phyloP scores from a whole-genome alignment of 176 grass and related monocot species.

The Eleusine coracana region DNA sequence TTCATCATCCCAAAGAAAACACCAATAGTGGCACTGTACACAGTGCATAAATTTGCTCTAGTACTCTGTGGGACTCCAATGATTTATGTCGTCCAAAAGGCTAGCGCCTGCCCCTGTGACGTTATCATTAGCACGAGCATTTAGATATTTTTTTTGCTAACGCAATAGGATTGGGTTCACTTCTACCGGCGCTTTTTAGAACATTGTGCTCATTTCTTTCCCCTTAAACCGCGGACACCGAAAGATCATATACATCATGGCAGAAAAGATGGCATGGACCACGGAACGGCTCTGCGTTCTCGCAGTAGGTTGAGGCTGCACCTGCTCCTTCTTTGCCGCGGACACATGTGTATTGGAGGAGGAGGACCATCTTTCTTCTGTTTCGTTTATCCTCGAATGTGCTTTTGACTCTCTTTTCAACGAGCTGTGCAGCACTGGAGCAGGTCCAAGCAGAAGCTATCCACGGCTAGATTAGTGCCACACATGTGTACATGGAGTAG shows the following conservation, averaged over 20 bases:
- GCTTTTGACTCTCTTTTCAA: conserved; percentile 17
- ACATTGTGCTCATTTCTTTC: neutral
- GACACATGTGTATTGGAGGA: neutral
- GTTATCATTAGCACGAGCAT: conserved; percentile 8
- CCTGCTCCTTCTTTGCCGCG: neutral
- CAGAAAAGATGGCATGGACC: conserved; percentile 21
- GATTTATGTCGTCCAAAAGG: conserved; percentile 32
- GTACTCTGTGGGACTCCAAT: neutral
- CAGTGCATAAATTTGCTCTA: neutral
- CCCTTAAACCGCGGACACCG: neutral
- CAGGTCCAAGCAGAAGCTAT: neutral
- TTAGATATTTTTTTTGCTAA: neutral
- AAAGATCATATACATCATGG: conserved; percentile 27
- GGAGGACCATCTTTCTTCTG: neutral
- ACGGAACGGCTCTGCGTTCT: neutral
- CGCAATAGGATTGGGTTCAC: neutral
- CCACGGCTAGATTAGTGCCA: neutral
- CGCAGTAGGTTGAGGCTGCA: neutral
- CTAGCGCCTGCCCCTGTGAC: neutral
- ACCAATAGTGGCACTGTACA: neutral
- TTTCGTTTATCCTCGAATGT: conserved; percentile 13
- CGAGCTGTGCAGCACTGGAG: neutral
- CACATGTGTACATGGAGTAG: too few species aligned
- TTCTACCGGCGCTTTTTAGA: neutral
- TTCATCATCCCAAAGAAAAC: neutral